phyloP scores from a whole-genome alignment of 805 yeast genomes.

The Sungouiozyma ichnusensis region DNA sequence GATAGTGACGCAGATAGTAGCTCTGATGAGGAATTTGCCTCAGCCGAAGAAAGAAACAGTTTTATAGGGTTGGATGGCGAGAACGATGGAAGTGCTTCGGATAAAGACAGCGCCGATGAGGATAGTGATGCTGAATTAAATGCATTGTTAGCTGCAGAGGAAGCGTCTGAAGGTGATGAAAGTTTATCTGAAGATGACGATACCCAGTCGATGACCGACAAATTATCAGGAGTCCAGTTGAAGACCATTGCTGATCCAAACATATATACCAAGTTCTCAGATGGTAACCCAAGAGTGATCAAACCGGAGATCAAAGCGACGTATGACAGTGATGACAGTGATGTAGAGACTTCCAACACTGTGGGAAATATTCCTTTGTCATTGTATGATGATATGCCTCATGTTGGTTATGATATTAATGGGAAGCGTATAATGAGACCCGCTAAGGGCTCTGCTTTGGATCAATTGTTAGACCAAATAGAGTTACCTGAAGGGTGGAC shows the following conservation, averaged over 20 bases:
- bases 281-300: conserved; percentile 69
- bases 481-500: conserved; percentile 99
- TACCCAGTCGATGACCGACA: conserved; percentile 40
- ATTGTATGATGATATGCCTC: conserved; percentile 96
- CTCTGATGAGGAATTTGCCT: conserved; percentile 1
- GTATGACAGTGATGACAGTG: conserved; percentile 93
- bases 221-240: conserved; percentile 43
- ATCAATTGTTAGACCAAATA: conserved; percentile 75
- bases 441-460: conserved; percentile 91
- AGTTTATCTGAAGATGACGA: conserved; percentile 34
- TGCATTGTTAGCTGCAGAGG: conserved; percentile 45
- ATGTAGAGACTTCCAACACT: conserved; percentile 69
- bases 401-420: conserved; percentile 91
- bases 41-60: background rate
- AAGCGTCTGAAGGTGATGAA: conserved; percentile 21
- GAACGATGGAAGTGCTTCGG: conserved; percentile 11
- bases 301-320: conserved; percentile 88
- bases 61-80: background rate
- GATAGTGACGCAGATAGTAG: conserved; percentile 17
- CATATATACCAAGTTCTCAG: conserved; percentile 49
- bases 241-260: conserved; percentile 38
- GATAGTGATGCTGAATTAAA: conserved; percentile 59
- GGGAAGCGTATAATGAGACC: conserved; percentile 99
- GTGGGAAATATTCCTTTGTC: conserved; percentile 89
- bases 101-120: conserved; percentile 25